Base-by-base conservation (phyloP, 305 asterid genomes). In the Striga hermonthica region DNA sequence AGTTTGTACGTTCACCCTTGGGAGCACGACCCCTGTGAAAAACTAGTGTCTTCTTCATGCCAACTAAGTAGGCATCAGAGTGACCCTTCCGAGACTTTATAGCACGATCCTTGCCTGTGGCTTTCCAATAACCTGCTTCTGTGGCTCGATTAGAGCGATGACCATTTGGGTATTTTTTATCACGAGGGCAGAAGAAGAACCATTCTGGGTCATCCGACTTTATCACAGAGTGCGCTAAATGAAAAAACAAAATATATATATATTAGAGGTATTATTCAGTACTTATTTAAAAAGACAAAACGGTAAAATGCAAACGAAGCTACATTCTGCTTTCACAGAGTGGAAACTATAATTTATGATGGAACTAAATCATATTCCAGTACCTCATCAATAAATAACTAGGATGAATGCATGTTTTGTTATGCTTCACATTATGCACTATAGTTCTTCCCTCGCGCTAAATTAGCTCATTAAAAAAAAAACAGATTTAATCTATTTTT, bases 71-170 rank as follows among this genome's bases (percentile, higher is more conserved):
- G 74, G 84, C 6, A 60, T 66, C 40, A 8, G 81, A 67, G 40
- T 64, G 55, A 55, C 78, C 75, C 72, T 72, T 79, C 62, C 76
- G 84, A 37, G 86, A 74, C 74, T 84, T 87, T 55, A 84, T 84
- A n/a, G 80, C 79, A 11, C 95, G 95, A 71, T 86, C 95, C 79
- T 84, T 87, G 60, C 95, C 95, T 11, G 95, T 87, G 59, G 95
- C 91, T 74, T 87, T 87, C 95, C 95, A 86, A n/a, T 82, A 84
- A 73, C 95, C 95, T 73, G 91, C 84, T 74, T 79, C 87, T 6
- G 95, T 87, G 62, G 95, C 95, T 58, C 95, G 74, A 73, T 87
- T 87, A 44, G 88, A 79, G 39, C 95, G 95, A 62, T 81, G 84
- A 22, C 95, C 91, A 57, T 87, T 87, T 62, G 89, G 86, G 60